Percentiles rank a stretch among this genome's conserved stretches.
phyloP scores from a whole-genome alignment of 2,329 filamentous ascomycete species.

The Neonectria hederae region DNA sequence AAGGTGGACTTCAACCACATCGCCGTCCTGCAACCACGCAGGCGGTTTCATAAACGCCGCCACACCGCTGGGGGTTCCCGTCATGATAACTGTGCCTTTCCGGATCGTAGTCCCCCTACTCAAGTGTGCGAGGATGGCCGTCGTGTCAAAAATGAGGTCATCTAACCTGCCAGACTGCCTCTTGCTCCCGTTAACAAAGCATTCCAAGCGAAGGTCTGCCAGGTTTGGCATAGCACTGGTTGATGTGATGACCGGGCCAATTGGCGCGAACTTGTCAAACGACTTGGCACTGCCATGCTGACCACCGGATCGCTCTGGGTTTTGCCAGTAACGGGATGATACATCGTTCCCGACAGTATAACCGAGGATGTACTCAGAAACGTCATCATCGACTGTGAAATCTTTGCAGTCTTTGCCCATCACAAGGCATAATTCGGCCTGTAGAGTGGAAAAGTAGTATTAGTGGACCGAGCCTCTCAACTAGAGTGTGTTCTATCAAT shows the following conservation, averaged over 20 bases:
- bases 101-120: conserved; percentile 2
- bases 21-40: conserved; percentile 4
- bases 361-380: neutral
- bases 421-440: neutral
- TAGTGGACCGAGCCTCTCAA: no score
- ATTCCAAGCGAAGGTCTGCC: neutral
- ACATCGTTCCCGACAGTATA: conserved; percentile 9
- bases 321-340: neutral
- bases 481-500: no score
- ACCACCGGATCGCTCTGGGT: neutral
- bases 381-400: neutral
- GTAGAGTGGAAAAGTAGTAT: no score
- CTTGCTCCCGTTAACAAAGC: conserved; percentile 8
- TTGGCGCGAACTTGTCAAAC: conserved; percentile 10
- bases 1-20: conserved; percentile 5
- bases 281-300: conserved; percentile 7
- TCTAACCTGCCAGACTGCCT: conserved; percentile 1
- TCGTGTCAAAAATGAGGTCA: conserved; percentile 4
- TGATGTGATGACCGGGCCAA: conserved; percentile 9
- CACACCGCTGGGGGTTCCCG: conserved; percentile 12
- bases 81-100: conserved; percentile 9
- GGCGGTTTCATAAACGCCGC: conserved; percentile 15
- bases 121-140: neutral
- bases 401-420: neutral
- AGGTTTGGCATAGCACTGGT: neutral